Evolutionary conservation across 2,329 filamentous ascomycete species (phyloP).

Genomic region (Colletotrichum simmondsii): DNA sequence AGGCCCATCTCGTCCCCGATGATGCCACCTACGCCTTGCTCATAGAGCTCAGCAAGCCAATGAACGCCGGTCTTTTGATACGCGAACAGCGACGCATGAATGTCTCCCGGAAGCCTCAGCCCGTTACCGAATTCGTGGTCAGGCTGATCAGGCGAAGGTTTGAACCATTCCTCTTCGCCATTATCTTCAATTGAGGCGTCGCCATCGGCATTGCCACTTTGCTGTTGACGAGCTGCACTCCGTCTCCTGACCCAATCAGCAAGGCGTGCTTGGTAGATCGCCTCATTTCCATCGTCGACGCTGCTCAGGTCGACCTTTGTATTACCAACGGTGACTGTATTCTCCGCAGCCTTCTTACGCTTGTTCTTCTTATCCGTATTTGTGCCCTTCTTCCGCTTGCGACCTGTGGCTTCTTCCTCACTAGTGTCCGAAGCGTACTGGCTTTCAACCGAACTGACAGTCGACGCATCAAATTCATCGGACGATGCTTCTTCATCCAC

Average conservation of each 20-base stretch:
- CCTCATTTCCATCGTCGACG: conserved; percentile 91
- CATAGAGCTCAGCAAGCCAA: conserved; percentile 94
- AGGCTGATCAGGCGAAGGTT: conserved; percentile 83
- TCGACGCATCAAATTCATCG: conserved; percentile 57
- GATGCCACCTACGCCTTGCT: conserved; percentile 91
- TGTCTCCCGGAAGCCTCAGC: conserved; percentile 88
- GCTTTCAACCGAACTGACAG: conserved; percentile 35
- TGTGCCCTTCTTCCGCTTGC: conserved; percentile 56
- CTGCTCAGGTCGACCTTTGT: conserved; percentile 61
- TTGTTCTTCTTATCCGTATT: conserved; percentile 42
- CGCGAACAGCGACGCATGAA: conserved; percentile 91
- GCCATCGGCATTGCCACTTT: conserved; percentile 42
- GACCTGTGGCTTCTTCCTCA: conserved; percentile 52
- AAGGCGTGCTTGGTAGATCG: conserved; percentile 80
- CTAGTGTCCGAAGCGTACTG: conserved; percentile 46
- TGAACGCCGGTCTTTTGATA: conserved; percentile 98
- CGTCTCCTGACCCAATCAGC: conserved; percentile 75
- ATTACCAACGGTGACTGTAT: conserved; percentile 40
- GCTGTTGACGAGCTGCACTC: conserved; percentile 52
- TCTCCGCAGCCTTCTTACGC: conserved; percentile 43
- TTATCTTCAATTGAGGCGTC: conserved; percentile 55
- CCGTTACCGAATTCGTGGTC: conserved; percentile 81
- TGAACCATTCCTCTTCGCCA: conserved; percentile 77
- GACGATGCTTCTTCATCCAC: conserved; percentile 50
- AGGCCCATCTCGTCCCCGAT: conserved; percentile 98